Evolutionary conservation across 371 early-diverging fungal species (phyloP).

Genomic region (Paramicrosporidium saccamoebae): DNA sequence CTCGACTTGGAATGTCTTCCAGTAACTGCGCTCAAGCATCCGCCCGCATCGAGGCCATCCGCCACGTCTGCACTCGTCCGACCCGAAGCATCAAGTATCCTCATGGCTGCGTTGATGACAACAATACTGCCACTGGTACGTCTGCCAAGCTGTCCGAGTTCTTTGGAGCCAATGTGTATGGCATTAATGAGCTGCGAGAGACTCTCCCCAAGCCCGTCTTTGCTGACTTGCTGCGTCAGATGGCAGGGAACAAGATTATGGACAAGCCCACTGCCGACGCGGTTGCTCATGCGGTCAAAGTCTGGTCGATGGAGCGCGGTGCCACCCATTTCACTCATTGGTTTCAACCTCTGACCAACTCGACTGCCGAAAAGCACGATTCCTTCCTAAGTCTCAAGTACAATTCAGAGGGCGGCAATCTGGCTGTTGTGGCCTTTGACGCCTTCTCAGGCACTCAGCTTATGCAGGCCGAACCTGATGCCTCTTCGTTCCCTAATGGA

Average conservation of each 20-base stretch:
- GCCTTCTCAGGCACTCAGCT: conserved; percentile 80
- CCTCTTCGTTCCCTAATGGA: conserved; percentile 93
- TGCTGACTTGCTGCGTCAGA: conserved; percentile 51
- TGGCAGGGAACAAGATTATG: conserved; percentile 43
- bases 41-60: too few species aligned
- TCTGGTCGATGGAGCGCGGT: conserved; percentile 79
- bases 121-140: too few species aligned
- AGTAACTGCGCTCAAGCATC: too few species aligned
- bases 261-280: conserved; percentile 82
- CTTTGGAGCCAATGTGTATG: conserved; percentile 68
- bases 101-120: too few species aligned
- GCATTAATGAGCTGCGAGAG: conserved; percentile 41
- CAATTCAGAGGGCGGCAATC: conserved; percentile 38
- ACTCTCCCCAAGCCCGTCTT: conserved; percentile 77
- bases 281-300: conserved; percentile 77
- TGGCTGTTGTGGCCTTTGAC: conserved; percentile 30
- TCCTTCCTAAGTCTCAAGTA: conserved; percentile 60
- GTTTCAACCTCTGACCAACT: conserved; percentile 94
- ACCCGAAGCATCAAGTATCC: too few species aligned
- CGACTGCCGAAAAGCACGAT: conserved; percentile 96
- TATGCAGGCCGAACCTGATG: conserved; percentile 92
- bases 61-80: too few species aligned
- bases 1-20: too few species aligned
- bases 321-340: conserved; percentile 94
- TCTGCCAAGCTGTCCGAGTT: conserved; percentile 46